A percentile compares a stretch with the other conserved stretches of the same genome.
These are phyloP conservation scores for Phascolomyces articulosus DNA, from an alignment of 371 early-diverging fungal genomes.

Conservation along the genomic window DNA sequence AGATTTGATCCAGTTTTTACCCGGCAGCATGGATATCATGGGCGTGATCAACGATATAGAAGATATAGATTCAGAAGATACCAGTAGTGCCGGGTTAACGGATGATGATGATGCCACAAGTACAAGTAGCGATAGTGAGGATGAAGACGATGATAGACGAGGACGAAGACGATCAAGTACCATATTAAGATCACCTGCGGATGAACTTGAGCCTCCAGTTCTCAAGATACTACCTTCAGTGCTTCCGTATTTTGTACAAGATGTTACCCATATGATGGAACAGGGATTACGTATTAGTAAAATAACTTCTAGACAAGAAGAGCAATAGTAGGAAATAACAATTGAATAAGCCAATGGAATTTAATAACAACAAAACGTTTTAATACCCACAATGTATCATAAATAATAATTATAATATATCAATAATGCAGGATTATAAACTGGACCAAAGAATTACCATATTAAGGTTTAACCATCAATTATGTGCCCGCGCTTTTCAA, in stretches of 20 bases:
- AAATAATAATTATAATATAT: no score
- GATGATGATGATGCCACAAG: constrained; percentile 6
- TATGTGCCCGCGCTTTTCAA: neutral
- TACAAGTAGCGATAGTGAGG: constrained; percentile 1
- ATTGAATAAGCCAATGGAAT: no score
- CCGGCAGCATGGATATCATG: constrained; percentile 23
- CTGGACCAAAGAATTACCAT: neutral
- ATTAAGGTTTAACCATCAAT: neutral
- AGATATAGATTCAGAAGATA: constrained; percentile 27
- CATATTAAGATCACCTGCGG: neutral
- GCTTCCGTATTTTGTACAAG: constrained; percentile 10
- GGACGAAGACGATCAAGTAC: neutral
- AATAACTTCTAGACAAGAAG: neutral
- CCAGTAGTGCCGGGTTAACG: constrained; percentile 7
- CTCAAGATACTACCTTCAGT: constrained; percentile 12
- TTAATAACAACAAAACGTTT: no score
- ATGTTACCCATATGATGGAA: constrained; percentile 16
- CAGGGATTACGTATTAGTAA: neutral
- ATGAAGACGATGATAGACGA: constrained; percentile 5
- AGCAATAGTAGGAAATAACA: neutral
- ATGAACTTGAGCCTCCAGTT: constrained; percentile 3
- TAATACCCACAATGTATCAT: neutral
- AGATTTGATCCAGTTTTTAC: constrained; percentile 28
- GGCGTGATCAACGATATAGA: constrained; percentile 38
- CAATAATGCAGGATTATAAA: neutral